A percentile compares a stretch with the other conserved stretches of the same genome.
These are phyloP conservation scores for Clavispora santaluciae DNA, from an alignment of 805 yeast genomes.

Conservation along the genomic window DNA sequence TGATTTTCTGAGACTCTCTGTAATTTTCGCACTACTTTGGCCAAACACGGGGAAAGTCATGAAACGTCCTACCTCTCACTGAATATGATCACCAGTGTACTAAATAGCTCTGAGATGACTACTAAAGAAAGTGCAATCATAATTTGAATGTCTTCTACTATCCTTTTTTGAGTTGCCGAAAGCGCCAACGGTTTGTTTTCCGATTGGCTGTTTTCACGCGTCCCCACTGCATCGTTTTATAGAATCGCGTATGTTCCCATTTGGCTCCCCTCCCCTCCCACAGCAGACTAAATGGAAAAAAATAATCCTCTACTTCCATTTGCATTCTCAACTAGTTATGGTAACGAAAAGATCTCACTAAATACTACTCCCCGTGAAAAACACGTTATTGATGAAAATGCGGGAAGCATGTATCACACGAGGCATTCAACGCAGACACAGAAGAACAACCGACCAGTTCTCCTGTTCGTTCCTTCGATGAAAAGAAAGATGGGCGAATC, in stretches of 20 bases:
- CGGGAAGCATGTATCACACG: conserved; percentile 42
- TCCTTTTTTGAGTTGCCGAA: too few relatives aligned
- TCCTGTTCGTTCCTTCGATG: conserved; percentile 26
- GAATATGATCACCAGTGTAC: too few relatives aligned
- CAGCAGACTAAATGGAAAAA: conserved; percentile 17
- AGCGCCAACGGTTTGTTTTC: neutral
- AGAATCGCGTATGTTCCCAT: neutral
- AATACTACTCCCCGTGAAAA: conserved; percentile 39
- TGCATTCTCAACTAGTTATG: conserved; percentile 37
- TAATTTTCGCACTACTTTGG: too few relatives aligned
- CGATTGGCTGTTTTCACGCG: neutral
- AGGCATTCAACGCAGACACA: conserved; percentile 16
- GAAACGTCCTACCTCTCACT: too few relatives aligned
- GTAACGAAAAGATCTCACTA: conserved; percentile 27
- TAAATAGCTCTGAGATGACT: too few relatives aligned
- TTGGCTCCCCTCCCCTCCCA: neutral
- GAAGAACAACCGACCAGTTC: conserved; percentile 15
- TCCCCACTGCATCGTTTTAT: neutral
- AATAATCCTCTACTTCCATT: conserved; percentile 44
- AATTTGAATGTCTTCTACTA: too few relatives aligned
- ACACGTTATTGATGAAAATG: conserved; percentile 38
- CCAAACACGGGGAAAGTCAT: too few relatives aligned
- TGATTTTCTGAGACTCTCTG: too few relatives aligned
- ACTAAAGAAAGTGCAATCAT: too few relatives aligned
- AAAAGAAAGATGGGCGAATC: conserved; percentile 41